These are phyloP conservation scores for Phytophthora macrochlamydospora DNA, from an alignment of 352 stramenopile species.

Conservation along the genomic window DNA sequence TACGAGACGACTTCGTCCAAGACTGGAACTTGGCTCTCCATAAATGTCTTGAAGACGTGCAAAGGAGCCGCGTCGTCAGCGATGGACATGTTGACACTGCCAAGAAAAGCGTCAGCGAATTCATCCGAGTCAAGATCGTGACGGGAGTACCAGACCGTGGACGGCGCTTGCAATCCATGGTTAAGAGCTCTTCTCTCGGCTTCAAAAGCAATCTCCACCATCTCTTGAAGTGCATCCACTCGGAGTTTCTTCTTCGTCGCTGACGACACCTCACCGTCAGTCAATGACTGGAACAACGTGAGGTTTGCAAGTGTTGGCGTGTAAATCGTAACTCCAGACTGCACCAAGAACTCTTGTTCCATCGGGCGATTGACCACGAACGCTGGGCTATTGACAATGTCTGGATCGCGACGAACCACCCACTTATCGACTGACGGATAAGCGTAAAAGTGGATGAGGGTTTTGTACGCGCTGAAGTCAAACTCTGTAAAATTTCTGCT, in stretches of 20 bases:
- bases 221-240: constrained; percentile 33
- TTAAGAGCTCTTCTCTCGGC: constrained; percentile 44
- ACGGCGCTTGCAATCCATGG: constrained; percentile 55
- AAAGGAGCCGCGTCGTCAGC: constrained; percentile 19
- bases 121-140: constrained; percentile 59
- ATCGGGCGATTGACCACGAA: constrained; percentile 27
- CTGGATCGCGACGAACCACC: constrained; percentile 12
- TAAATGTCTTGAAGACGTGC: constrained; percentile 43
- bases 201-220: constrained; percentile 47
- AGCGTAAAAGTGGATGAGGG: constrained; percentile 49
- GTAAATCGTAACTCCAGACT: constrained; percentile 70
- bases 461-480: constrained; percentile 13
- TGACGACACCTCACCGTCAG: constrained; percentile 9
- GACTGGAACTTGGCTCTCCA: constrained; percentile 23
- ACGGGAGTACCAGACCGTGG: constrained; percentile 63
- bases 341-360: constrained; percentile 34
- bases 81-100: constrained; percentile 43
- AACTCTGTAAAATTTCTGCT: background rate
- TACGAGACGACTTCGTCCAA: constrained; percentile 47
- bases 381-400: constrained; percentile 1
- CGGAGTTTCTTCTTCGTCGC: constrained; percentile 35
- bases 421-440: constrained; percentile 39
- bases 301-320: constrained; percentile 44
- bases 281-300: constrained; percentile 31
- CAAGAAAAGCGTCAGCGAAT: constrained; percentile 59